Conservation (phyloP, 225 moss, liverwort and hornwort genomes). For the Sphagnum contortum region DNA sequence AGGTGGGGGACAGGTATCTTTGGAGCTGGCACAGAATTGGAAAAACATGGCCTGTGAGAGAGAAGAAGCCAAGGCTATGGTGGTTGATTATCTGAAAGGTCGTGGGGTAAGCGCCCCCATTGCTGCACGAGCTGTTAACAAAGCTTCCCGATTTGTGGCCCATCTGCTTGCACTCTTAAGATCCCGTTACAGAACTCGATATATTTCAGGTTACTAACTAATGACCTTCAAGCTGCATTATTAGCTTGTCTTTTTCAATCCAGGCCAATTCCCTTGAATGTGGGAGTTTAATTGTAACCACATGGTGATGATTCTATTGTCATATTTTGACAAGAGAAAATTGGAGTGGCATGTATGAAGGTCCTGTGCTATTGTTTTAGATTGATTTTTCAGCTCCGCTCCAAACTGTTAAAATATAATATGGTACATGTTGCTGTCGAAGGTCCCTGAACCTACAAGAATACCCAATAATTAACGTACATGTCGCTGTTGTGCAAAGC, state of each 20-base stretch:
- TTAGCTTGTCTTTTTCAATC: background rate
- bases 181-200: conserved; percentile 39
- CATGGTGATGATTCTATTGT: background rate
- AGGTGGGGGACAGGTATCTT: conserved; percentile 17
- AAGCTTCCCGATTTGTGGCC: conserved; percentile 35
- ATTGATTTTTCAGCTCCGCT: too few relatives aligned
- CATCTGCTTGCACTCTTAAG: conserved; percentile 57
- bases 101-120: conserved; percentile 42
- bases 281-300: too few relatives aligned
- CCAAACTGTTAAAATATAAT: too few relatives aligned
- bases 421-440: too few relatives aligned
- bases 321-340: background rate
- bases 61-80: conserved; percentile 40
- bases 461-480: too few relatives aligned
- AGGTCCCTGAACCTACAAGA: too few relatives aligned
- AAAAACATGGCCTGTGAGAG: conserved; percentile 40
- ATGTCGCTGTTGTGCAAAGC: too few relatives aligned
- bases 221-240: background rate
- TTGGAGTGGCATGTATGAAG: too few relatives aligned
- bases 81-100: conserved; percentile 34
- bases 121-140: conserved; percentile 40
- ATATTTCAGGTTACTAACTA: conserved; percentile 27
- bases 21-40: conserved; percentile 18
- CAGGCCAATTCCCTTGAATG: too few relatives aligned
- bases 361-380: too few relatives aligned